phyloP scores from a whole-genome alignment of 1,139 yeast genomes.

The Pichia sp. region DNA sequence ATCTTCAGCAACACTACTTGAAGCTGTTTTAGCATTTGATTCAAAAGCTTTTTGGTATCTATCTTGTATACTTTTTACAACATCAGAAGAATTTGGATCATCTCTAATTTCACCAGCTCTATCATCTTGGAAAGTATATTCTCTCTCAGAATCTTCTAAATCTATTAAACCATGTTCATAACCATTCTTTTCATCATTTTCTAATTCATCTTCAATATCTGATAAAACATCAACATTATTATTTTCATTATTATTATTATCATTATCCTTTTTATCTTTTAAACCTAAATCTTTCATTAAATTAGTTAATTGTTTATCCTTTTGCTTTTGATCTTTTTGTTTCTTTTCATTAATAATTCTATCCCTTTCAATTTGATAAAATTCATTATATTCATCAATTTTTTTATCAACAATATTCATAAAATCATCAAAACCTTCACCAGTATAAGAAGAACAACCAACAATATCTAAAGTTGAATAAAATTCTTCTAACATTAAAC shows the following conservation, averaged over 20 bases:
- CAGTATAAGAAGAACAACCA: conserved; percentile 86
- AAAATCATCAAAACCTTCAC: conserved; percentile 91
- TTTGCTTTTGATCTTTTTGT: conserved; percentile 64
- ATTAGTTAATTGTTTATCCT: conserved; percentile 62
- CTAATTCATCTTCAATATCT: conserved; percentile 25
- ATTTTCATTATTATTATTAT: conserved; percentile 27
- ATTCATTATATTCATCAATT: conserved; percentile 80
- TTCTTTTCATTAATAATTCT: conserved; percentile 71
- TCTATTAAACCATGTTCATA: conserved; percentile 47
- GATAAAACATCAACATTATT: conserved; percentile 43
- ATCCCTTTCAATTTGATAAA: conserved; percentile 82
- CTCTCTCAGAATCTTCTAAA: conserved; percentile 50
- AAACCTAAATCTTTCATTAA: conserved; percentile 83
- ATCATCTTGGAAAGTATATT: conserved; percentile 73
- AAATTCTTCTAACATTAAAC: conserved; percentile 92
- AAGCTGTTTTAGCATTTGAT: conserved; percentile 52
- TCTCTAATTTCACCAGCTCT: conserved; percentile 53
- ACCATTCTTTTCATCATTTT: conserved; percentile 43
- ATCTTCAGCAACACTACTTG: conserved; percentile 62
- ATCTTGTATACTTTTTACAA: conserved; percentile 48
- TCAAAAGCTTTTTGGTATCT: conserved; percentile 72
- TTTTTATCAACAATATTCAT: conserved; percentile 76
- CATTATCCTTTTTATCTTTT: conserved; percentile 31
- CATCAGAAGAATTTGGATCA: conserved; percentile 12
- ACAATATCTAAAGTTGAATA: conserved; percentile 90